Evolutionary conservation across 306 rosid species (phyloP), one percentile per base, ranked within the genome.

Genomic region (Dalbergia cochinchinensis): DNA sequence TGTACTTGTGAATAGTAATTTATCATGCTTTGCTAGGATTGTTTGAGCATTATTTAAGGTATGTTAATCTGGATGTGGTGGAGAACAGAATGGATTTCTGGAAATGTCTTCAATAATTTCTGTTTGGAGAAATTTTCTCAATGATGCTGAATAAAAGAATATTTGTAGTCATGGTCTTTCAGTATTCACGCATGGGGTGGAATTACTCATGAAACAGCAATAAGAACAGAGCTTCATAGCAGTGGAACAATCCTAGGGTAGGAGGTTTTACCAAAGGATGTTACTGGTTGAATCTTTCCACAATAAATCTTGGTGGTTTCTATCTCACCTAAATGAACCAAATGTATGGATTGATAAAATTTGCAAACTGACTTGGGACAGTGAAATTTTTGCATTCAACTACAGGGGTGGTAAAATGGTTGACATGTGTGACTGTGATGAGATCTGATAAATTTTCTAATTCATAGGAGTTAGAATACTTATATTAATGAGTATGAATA

Each of bases 281-380:
- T 57, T 48, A 47, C 68, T 62, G 15, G 51, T 35, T 62, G 51
- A 57, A 57, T 55, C 7, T 53, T 60, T 60, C 14, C 34, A 6
- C 13, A 6, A 35, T 61, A 50, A 22, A 62, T 50, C 13, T 67
- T 31, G 9, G 6, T 35, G 20, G 58, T 20, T 71, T 62, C 10
- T 47, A 48, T 80, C 83, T 41, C 50, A 50, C 57, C 64, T 61
- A 71, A 37, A 10, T 63, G 31, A 6, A 37, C 47, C 34, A 42
- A 55, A 41, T 58, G 16, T 44, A 16, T 31, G 75, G 73, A 33
- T 19, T 53, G 53, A 45, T 57, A 42, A 80, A 69, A 58, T 39
- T 33, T 64, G 11, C 47, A 18, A 37, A 41, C 19, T 19, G 39
- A 57, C 39, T 34, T n/a, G 10, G 55, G 22, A 51, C 22, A 6